phyloP scores from a whole-genome alignment of 2,329 filamentous ascomycete species.

The Hymenoscyphus infarciens region DNA sequence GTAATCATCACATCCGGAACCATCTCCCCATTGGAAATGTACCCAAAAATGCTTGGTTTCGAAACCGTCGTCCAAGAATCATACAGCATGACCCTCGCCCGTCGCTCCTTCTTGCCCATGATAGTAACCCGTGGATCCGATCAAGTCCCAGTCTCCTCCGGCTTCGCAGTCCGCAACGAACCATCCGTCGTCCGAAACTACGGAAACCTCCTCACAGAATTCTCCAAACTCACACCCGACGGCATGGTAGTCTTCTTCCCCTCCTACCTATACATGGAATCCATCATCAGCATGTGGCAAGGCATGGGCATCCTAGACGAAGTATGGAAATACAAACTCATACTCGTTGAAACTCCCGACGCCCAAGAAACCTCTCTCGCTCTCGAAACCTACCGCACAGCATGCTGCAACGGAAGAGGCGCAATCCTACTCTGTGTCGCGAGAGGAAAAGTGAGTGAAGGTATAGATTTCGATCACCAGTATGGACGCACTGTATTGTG shows the following conservation, averaged over 20 bases:
- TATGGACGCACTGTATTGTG: slow-evolving; percentile 94
- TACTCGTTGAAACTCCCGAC: slow-evolving; percentile 95
- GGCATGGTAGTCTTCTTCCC: slow-evolving; percentile 99
- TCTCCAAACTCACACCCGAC: slow-evolving; percentile 92
- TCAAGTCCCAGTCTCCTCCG: slow-evolving; percentile 86
- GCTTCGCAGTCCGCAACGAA: slow-evolving; percentile 93
- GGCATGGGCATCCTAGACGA: slow-evolving; percentile 96
- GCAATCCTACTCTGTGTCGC: slow-evolving; percentile 93
- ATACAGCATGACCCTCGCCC: slow-evolving; percentile 92
- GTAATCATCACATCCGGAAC: slow-evolving; percentile 98
- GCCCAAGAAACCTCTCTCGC: slow-evolving; percentile 95
- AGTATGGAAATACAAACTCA: slow-evolving; percentile 98
- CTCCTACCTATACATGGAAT: slow-evolving; percentile 98
- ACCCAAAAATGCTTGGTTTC: slow-evolving; percentile 97
- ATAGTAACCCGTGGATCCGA: slow-evolving; percentile 94
- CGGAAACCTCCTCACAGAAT: slow-evolving; percentile 87
- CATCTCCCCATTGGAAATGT: slow-evolving; percentile 96
- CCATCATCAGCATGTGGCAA: slow-evolving; percentile 98
- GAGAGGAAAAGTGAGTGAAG: slow-evolving; percentile 93
- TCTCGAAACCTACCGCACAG: slow-evolving; percentile 93
- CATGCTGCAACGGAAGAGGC: slow-evolving; percentile 93
- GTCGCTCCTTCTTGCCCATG: slow-evolving; percentile 95
- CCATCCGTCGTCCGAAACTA: slow-evolving; percentile 97
- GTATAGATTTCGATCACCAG: slow-evolving; percentile 98
- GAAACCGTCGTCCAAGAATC: slow-evolving; percentile 91